These are phyloP conservation scores for Xylariaceae sp. DNA, from an alignment of 2,329 filamentous ascomycete species.

Conservation along the genomic window DNA sequence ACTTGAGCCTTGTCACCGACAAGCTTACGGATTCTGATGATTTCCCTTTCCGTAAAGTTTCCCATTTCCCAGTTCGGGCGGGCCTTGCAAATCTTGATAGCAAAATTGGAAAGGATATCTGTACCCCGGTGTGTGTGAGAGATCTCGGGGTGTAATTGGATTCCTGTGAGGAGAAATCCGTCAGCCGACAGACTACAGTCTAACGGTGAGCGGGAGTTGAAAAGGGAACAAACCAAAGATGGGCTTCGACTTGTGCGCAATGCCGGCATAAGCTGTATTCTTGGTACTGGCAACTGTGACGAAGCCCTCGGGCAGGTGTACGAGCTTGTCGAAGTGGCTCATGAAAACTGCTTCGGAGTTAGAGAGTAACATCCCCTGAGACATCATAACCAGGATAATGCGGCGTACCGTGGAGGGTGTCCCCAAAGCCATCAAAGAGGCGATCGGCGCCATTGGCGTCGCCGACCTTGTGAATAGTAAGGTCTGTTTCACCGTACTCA, in stretches of 20 bases:
- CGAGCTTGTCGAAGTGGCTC: constrained; percentile 85
- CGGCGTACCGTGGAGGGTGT: constrained; percentile 49
- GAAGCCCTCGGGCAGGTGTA: constrained; percentile 66
- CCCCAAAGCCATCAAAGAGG: constrained; percentile 71
- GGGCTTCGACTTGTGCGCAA: constrained; percentile 63
- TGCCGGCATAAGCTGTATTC: constrained; percentile 75
- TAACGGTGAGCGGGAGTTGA: neutral
- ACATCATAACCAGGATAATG: neutral
- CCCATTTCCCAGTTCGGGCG: constrained; percentile 77
- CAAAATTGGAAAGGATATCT: constrained; percentile 62
- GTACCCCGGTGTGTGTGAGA: constrained; percentile 25
- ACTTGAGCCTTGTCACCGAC: constrained; percentile 81
- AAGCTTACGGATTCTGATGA: constrained; percentile 70
- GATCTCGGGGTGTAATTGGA: constrained; percentile 90
- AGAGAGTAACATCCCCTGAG: neutral
- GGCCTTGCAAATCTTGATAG: constrained; percentile 73
- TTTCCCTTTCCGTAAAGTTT: constrained; percentile 75
- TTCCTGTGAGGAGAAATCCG: constrained; percentile 35
- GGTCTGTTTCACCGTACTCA: constrained; percentile 66
- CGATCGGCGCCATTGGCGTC: constrained; percentile 57
- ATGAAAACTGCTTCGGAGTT: constrained; percentile 55
- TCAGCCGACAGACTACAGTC: constrained; percentile 1
- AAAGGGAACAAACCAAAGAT: constrained; percentile 51
- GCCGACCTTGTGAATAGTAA: constrained; percentile 55
- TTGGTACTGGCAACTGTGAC: constrained; percentile 65